A percentile compares a stretch with the other conserved stretches of the same genome.
Evolutionary conservation across 495 filamentous ascomycete genomes (phyloP).

Genomic region (Neurospora sp.): DNA sequence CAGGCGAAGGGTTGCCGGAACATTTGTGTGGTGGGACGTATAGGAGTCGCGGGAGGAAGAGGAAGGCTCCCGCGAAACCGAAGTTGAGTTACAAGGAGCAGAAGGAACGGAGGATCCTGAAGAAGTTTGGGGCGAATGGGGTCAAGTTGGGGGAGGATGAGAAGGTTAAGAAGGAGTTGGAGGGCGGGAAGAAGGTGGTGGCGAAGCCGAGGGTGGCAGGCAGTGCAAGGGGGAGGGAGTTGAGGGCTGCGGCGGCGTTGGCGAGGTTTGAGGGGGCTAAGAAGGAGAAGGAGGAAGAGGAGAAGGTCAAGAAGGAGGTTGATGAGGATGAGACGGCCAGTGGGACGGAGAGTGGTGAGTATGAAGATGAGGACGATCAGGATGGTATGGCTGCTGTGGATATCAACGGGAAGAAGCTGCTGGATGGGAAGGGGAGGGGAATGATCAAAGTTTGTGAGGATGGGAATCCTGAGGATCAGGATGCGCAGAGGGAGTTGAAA

Average conservation of each 20-base stretch:
- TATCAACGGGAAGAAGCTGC: constrained; percentile 46
- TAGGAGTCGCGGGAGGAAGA: constrained; percentile 40
- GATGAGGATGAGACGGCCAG: constrained; percentile 30
- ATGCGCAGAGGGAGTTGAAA: constrained; percentile 50
- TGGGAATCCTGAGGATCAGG: constrained; percentile 50
- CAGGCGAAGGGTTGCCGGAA: constrained; percentile 45
- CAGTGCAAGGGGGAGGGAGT: constrained; percentile 59
- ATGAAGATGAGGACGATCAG: constrained; percentile 24
- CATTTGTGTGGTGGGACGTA: constrained; percentile 65
- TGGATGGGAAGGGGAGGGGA: constrained; percentile 49
- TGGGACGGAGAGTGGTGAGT: constrained; percentile 30
- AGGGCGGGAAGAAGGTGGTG: constrained; percentile 48
- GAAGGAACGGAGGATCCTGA: constrained; percentile 53
- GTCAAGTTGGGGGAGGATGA: constrained; percentile 57
- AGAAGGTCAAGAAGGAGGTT: constrained; percentile 11
- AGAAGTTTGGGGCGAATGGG: constrained; percentile 65
- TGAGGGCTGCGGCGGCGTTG: constrained; percentile 66
- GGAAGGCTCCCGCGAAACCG: constrained; percentile 36
- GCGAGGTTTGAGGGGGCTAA: constrained; percentile 56
- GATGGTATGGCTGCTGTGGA: constrained; percentile 36
- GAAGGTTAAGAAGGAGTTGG: constrained; percentile 48
- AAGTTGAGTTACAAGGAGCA: constrained; percentile 49
- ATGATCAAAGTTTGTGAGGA: constrained; percentile 65
- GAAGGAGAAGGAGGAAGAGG: constrained; percentile 31
- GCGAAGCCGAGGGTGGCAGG: constrained; percentile 62